Percentiles rank a stretch among this genome's conserved stretches.
Evolutionary conservation across 371 early-diverging fungal species (phyloP).

Genomic region (Mycotypha africana): DNA sequence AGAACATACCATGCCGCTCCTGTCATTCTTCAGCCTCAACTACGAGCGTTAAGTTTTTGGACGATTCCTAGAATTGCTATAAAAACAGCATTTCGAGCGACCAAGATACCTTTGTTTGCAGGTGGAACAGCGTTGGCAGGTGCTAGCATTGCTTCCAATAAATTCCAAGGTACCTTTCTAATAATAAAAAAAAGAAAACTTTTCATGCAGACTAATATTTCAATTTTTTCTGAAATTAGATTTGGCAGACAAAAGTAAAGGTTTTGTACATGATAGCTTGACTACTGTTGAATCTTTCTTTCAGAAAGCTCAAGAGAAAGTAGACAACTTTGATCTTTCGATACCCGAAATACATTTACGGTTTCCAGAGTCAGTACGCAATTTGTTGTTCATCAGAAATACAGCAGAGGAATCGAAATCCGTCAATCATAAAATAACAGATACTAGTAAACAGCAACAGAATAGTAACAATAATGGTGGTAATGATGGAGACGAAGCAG

Average conservation of each 20-base stretch:
- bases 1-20: too few species aligned
- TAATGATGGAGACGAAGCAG: neutral
- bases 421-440: slow-evolving; percentile 3
- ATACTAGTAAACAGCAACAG: neutral
- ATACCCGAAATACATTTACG: slow-evolving; percentile 34
- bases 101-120: slow-evolving; percentile 27
- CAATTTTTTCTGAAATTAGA: too few species aligned
- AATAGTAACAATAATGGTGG: too few species aligned
- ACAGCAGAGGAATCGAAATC: slow-evolving; percentile 9
- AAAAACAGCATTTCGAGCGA: slow-evolving; percentile 20
- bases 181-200: neutral
- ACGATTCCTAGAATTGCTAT: too few species aligned
- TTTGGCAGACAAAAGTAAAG: slow-evolving; percentile 25
- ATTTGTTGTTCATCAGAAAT: slow-evolving; percentile 11
- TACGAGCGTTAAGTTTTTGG: too few species aligned
- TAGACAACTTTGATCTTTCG: slow-evolving; percentile 25
- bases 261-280: slow-evolving; percentile 17
- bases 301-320: slow-evolving; percentile 11
- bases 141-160: slow-evolving; percentile 33
- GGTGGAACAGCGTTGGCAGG: slow-evolving; percentile 42
- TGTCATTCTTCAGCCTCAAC: too few species aligned
- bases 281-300: slow-evolving; percentile 18
- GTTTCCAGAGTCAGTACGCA: slow-evolving; percentile 27
- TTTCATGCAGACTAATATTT: neutral
- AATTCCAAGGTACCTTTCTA: slow-evolving; percentile 27